Evolutionary conservation across 2,329 filamentous ascomycete species (phyloP).

Genomic region (Ceratocystiopsis sp.): DNA sequence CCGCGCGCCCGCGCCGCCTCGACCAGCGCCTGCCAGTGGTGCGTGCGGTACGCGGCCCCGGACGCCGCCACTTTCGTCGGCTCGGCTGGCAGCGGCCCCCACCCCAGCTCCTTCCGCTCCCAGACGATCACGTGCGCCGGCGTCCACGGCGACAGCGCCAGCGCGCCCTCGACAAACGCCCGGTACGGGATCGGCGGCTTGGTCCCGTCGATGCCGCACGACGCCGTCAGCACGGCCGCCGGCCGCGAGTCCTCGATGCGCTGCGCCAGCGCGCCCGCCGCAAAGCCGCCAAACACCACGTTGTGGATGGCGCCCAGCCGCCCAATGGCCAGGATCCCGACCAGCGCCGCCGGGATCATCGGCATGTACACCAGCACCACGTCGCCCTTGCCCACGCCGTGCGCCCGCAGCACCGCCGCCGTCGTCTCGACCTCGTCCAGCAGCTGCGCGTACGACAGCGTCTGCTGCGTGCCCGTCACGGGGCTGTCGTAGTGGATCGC

Average conservation of each 20-base stretch:
- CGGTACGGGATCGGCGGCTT: constrained; percentile 69
- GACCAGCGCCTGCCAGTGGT: constrained; percentile 54
- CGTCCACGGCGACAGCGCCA: constrained; percentile 51
- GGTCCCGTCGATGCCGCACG: constrained; percentile 75
- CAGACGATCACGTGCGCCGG: constrained; percentile 60
- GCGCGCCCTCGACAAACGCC: constrained; percentile 57
- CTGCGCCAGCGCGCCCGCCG: constrained; percentile 63
- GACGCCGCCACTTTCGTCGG: constrained; percentile 18
- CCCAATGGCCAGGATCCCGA: constrained; percentile 67
- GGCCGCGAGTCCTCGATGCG: constrained; percentile 72
- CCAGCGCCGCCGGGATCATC: constrained; percentile 81
- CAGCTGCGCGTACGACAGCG: constrained; percentile 57
- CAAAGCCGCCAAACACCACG: constrained; percentile 89
- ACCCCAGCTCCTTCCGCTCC: constrained; percentile 63
- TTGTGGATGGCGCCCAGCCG: constrained; percentile 77
- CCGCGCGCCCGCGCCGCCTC: constrained; percentile 51
- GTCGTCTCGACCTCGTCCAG: constrained; percentile 66
- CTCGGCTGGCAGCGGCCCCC: constrained; percentile 45
- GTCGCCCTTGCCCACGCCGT: constrained; percentile 69
- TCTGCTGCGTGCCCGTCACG: constrained; percentile 56
- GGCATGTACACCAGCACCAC: constrained; percentile 92
- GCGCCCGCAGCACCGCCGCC: constrained; percentile 65
- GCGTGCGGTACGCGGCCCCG: neutral
- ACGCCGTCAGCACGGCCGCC: constrained; percentile 66
- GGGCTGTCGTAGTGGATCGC: constrained; percentile 84